phyloP scores from a whole-genome alignment of 371 early-diverging fungal species.

The Syncephalastrum monosporum region DNA sequence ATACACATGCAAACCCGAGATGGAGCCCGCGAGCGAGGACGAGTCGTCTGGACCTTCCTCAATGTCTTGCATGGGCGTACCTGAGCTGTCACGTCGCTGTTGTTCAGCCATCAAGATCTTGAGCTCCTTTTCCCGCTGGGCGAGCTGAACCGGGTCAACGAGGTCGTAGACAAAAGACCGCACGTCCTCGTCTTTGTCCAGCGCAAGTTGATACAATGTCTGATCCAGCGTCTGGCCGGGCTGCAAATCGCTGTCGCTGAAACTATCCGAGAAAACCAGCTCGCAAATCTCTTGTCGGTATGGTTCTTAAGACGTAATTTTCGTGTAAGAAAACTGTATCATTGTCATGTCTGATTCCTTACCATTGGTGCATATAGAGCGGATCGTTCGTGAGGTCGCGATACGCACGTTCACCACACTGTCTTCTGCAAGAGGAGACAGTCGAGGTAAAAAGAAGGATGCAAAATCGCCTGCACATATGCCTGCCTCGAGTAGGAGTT shows the following conservation, averaged over 20 bases:
- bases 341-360: conserved; percentile 5
- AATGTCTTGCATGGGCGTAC: conserved; percentile 23
- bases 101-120: conserved; percentile 1
- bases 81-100: conserved; percentile 11
- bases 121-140: conserved; percentile 7
- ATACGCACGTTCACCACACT: conserved; percentile 46
- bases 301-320: conserved; percentile 2
- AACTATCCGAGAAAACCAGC: conserved; percentile 7
- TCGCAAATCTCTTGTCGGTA: conserved; percentile 16
- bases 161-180: conserved; percentile 27
- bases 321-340: not conserved
- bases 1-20: not conserved
- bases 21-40: not conserved
- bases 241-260: conserved; percentile 15
- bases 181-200: conserved; percentile 38
- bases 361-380: conserved; percentile 29
- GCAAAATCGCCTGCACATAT: conserved; percentile 41
- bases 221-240: conserved; percentile 28
- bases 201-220: conserved; percentile 27
- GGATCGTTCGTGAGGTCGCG: conserved; percentile 29
- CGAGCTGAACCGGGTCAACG: conserved; percentile 20
- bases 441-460: conserved; percentile 41
- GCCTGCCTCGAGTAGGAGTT: conserved; percentile 34
- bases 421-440: conserved; percentile 31
- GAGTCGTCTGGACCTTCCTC: conserved; percentile 11